Percentiles rank a stretch among this genome's conserved stretches.
Evolutionary conservation across 1,139 yeast species (phyloP).

Genomic region (Candida smagusa): DNA sequence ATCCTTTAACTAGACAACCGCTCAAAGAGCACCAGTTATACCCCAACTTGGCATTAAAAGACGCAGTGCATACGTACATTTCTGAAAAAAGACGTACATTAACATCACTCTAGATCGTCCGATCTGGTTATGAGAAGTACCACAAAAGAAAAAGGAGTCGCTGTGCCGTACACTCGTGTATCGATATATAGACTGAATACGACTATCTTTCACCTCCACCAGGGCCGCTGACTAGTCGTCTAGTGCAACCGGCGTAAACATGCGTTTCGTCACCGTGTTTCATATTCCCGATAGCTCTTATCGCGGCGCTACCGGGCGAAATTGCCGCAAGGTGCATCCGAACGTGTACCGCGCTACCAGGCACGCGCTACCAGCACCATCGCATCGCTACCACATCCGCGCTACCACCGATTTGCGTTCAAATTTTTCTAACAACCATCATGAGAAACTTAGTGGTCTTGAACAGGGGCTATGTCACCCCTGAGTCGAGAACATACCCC

Average conservation of each 20-base stretch:
- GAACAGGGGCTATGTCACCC: slow-evolving; percentile 52
- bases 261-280: no score
- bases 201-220: no score
- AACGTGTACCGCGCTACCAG: no score
- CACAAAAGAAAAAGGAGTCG: background rate
- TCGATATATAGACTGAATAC: no score
- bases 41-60: slow-evolving; percentile 42
- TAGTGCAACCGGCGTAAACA: no score
- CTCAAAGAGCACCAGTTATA: slow-evolving; percentile 36
- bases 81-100: slow-evolving; percentile 3
- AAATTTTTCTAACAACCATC: slow-evolving; percentile 1
- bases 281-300: no score
- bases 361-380: no score
- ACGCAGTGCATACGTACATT: slow-evolving; percentile 33
- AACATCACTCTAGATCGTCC: background rate
- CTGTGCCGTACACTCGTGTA: no score
- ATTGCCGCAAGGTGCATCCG: no score
- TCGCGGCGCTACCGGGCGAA: no score
- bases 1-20: slow-evolving; percentile 41
- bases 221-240: no score
- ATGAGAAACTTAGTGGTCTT: slow-evolving; percentile 62
- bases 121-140: background rate
- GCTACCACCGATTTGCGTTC: background rate
- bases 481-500: slow-evolving; percentile 53
- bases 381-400: background rate